Percentiles rank a stretch among this genome's conserved stretches.
phyloP scores from a whole-genome alignment of 148 eudicot genomes.

The Amaranthus cruentus region DNA sequence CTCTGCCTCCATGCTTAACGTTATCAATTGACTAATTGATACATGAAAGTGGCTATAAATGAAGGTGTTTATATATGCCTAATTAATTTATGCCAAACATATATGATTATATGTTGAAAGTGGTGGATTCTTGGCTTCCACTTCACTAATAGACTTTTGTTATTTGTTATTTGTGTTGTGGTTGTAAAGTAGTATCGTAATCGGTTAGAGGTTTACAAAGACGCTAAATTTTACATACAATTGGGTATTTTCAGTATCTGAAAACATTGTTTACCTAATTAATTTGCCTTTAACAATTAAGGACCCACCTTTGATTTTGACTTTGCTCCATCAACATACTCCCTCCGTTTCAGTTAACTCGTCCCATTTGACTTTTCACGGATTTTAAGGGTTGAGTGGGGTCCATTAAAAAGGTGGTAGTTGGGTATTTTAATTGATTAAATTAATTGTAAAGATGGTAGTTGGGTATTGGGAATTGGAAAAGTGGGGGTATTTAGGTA shows the following conservation, averaged over 20 bases:
- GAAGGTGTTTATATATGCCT: slow-evolving; percentile 3
- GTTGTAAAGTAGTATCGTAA: slow-evolving; percentile 42
- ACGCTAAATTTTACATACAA: background rate
- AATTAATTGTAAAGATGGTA: too few species aligned
- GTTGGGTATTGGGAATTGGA: too few species aligned
- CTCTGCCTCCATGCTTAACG: slow-evolving; percentile 23
- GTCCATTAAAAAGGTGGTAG: too few species aligned
- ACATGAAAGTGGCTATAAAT: slow-evolving; percentile 13
- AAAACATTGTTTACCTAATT: slow-evolving; percentile 16
- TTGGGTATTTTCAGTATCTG: background rate
- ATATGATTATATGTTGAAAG: background rate
- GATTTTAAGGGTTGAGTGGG: too few species aligned
- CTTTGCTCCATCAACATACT: slow-evolving; percentile 6
- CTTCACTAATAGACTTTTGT: slow-evolving; percentile 60
- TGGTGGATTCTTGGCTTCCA: slow-evolving; percentile 68
- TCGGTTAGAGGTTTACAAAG: background rate
- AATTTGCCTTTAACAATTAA: background rate
- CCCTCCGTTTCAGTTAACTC: too few species aligned
- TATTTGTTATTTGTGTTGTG: slow-evolving; percentile 48
- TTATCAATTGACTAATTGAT: background rate
- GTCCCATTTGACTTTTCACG: too few species aligned
- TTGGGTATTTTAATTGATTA: too few species aligned
- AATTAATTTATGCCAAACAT: background rate
- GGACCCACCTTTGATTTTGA: slow-evolving; percentile 23
- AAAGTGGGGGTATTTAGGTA: too few species aligned